A percentile compares a stretch with the other conserved stretches of the same genome.
Conservation (phyloP, 2,329 filamentous ascomycete species). For the Sporothrix sp. region DNA sequence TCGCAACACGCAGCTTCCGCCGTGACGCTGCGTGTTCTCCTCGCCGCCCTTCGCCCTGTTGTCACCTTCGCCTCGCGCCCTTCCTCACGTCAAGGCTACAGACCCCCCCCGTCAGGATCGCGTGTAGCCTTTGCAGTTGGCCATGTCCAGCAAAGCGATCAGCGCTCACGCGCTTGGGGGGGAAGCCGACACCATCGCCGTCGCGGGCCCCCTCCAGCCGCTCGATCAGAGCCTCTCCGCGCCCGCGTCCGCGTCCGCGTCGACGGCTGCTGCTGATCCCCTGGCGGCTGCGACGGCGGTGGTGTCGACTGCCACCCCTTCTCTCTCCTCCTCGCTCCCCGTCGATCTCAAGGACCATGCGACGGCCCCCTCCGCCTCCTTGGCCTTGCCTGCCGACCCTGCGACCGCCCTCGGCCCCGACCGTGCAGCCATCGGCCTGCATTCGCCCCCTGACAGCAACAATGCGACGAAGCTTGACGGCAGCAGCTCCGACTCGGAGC, state of each 20-base stretch:
- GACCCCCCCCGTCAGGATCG: slow-evolving; percentile 19
- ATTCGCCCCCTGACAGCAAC: slow-evolving; percentile 57
- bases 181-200: slow-evolving; percentile 22
- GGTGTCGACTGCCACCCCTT: slow-evolving; percentile 9
- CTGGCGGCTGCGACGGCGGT: slow-evolving; percentile 13
- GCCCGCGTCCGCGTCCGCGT: slow-evolving; percentile 2
- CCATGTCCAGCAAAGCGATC: slow-evolving; percentile 49
- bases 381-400: neutral
- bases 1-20: slow-evolving; percentile 10
- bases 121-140: slow-evolving; percentile 21
- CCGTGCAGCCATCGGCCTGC: slow-evolving; percentile 37
- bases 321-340: neutral
- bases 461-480: slow-evolving; percentile 48
- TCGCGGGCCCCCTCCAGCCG: slow-evolving; percentile 15
- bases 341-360: too few relatives aligned
- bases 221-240: neutral
- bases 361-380: neutral
- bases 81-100: slow-evolving; percentile 17
- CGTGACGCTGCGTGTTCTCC: slow-evolving; percentile 9
- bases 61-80: slow-evolving; percentile 3
- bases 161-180: slow-evolving; percentile 36
- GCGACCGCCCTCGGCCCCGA: slow-evolving; percentile 16
- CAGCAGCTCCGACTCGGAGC: slow-evolving; percentile 47
- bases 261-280: slow-evolving; percentile 19
- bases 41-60: slow-evolving; percentile 7